Evolutionary conservation across 2,329 filamentous ascomycete genomes (phyloP).

Genomic region (Colletotrichum ledebouriae): DNA sequence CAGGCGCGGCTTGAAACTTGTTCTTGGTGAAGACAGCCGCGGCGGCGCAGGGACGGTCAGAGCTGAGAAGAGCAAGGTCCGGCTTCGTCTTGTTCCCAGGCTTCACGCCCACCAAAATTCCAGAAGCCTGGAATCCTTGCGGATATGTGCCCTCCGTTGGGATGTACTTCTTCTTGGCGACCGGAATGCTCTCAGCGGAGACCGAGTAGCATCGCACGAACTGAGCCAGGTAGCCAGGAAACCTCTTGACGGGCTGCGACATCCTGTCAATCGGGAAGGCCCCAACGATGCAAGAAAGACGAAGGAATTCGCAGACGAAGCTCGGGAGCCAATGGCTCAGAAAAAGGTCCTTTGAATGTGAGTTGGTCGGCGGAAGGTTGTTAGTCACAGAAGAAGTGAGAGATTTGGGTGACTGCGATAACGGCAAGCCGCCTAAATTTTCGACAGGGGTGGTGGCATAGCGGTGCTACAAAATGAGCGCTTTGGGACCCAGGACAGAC

Average conservation of each 20-base stretch:
- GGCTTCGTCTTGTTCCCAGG: constrained; percentile 91
- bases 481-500: constrained; percentile 18
- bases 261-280: constrained; percentile 31
- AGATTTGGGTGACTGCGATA: constrained; percentile 37
- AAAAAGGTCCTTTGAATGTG: constrained; percentile 2
- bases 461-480: constrained; percentile 13
- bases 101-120: constrained; percentile 93
- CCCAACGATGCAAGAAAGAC: not conserved
- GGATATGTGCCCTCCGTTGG: constrained; percentile 89
- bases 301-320: not conserved
- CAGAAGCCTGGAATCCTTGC: constrained; percentile 88
- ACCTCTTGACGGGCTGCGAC: constrained; percentile 40
- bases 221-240: constrained; percentile 41
- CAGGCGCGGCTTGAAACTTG: constrained; percentile 96
- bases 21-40: constrained; percentile 98
- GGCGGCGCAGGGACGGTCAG: constrained; percentile 86
- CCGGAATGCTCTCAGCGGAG: constrained; percentile 74
- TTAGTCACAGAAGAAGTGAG: constrained; percentile 32
- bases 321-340: constrained; percentile 36
- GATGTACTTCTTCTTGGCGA: constrained; percentile 90
- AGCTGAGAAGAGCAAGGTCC: constrained; percentile 89
- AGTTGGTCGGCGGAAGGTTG: constrained; percentile 15
- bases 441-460: constrained; percentile 26
- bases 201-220: constrained; percentile 68
- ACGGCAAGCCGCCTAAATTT: constrained; percentile 31